Evolutionary conservation across 768 basidiomycete species (phyloP).

Genomic region (Naematelia encephala): DNA sequence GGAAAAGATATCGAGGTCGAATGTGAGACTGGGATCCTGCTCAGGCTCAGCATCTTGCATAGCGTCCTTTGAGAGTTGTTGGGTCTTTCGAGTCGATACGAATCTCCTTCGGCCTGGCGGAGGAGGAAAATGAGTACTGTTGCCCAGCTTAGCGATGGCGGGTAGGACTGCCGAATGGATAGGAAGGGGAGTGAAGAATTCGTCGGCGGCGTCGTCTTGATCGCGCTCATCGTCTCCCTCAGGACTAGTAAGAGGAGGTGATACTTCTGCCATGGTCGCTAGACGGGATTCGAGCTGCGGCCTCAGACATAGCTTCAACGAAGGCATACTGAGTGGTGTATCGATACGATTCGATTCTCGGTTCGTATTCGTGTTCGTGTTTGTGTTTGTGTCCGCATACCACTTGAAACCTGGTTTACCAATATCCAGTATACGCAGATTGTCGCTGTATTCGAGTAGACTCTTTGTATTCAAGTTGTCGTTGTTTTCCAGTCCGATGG

Average conservation of each 20-base stretch:
- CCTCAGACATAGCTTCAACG: no score
- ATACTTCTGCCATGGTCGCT: not conserved
- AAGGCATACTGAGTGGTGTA: not conserved
- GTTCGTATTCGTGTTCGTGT: not conserved
- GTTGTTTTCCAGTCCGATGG: no score
- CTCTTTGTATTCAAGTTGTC: no score
- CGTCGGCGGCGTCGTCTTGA: not conserved
- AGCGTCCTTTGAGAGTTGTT: constrained; percentile 3
- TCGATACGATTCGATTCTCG: no score
- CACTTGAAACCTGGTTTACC: not conserved
- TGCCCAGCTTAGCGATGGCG: not conserved
- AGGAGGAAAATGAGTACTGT: not conserved
- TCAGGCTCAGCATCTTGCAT: not conserved
- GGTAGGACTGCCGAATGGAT: constrained; percentile 1
- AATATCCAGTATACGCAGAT: no score
- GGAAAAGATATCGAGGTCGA: constrained; percentile 16
- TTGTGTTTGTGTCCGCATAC: not conserved
- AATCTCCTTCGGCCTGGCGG: not conserved
- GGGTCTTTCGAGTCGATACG: not conserved
- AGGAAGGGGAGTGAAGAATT: constrained; percentile 7
- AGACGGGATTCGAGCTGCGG: no score
- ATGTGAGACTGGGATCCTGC: not conserved
- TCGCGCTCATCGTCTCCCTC: not conserved
- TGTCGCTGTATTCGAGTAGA: no score
- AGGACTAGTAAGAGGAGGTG: not conserved